A percentile compares a stretch with the other conserved stretches of the same genome.
Evolutionary conservation across 768 basidiomycete genomes (phyloP).

Genomic region (Amanita brunnescens): DNA sequence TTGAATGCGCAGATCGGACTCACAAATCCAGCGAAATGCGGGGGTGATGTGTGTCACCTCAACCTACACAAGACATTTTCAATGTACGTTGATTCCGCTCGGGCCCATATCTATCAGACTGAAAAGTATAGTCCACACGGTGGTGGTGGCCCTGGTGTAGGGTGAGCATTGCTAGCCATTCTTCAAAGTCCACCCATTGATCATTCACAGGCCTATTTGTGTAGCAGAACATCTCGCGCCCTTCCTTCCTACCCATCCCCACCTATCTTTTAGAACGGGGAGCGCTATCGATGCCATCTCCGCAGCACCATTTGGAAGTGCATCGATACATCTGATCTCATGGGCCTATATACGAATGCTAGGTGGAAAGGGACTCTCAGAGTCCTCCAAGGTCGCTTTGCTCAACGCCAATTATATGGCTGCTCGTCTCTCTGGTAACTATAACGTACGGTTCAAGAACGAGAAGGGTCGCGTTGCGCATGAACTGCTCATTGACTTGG

Average conservation of each 20-base stretch:
- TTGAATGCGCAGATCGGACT: constrained; percentile 90
- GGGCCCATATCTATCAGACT: constrained; percentile 1
- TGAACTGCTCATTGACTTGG: constrained; percentile 90
- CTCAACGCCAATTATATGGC: constrained; percentile 99
- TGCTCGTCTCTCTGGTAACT: constrained; percentile 72
- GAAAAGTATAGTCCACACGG: constrained; percentile 69
- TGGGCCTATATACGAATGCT: constrained; percentile 99
- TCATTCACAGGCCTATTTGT: constrained; percentile 66
- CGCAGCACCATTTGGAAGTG: constrained; percentile 89
- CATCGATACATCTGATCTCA: constrained; percentile 91
- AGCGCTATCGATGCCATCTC: constrained; percentile 81
- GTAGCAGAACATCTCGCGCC: constrained; percentile 89
- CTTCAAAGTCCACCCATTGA: constrained; percentile 7
- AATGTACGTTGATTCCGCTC: constrained; percentile 46
- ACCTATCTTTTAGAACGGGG: constrained; percentile 55
- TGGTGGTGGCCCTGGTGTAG: constrained; percentile 94
- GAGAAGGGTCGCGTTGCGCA: constrained; percentile 89
- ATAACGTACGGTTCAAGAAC: constrained; percentile 86
- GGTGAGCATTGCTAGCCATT: constrained; percentile 34
- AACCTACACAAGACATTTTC: constrained; percentile 98
- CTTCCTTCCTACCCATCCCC: constrained; percentile 87
- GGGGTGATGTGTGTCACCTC: constrained; percentile 96
- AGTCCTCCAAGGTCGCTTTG: constrained; percentile 81
- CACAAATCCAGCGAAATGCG: constrained; percentile 90
- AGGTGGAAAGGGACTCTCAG: constrained; percentile 83